phyloP scores from a whole-genome alignment of 2,329 filamentous ascomycete species.

The Sarocladium brachiariae region DNA sequence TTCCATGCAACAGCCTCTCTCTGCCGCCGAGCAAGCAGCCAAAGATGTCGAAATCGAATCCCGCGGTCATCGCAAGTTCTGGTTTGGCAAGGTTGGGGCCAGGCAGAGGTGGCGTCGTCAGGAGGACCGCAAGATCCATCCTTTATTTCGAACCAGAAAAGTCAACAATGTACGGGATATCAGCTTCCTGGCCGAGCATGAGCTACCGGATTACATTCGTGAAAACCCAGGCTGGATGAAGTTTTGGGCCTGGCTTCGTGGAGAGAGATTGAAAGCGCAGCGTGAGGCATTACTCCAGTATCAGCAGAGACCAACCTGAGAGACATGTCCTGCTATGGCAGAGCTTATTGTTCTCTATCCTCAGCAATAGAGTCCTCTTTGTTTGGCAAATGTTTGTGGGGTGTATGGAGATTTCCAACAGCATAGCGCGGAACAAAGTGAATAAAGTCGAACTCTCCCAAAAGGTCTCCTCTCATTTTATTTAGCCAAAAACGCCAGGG shows the following conservation, averaged over 20 bases:
- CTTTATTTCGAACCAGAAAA: conserved; percentile 19
- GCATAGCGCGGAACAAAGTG: too few relatives aligned
- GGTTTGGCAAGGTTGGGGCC: conserved; percentile 38
- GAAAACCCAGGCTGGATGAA: conserved; percentile 39
- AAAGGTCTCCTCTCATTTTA: too few relatives aligned
- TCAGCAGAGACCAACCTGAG: too few relatives aligned
- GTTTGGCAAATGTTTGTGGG: too few relatives aligned
- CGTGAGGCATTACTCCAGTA: background rate
- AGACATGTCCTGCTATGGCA: too few relatives aligned
- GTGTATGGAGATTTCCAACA: too few relatives aligned
- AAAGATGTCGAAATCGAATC: conserved; percentile 44
- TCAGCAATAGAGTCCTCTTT: too few relatives aligned
- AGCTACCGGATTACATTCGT: conserved; percentile 37
- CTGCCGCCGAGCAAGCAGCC: conserved; percentile 6
- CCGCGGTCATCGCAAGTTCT: conserved; percentile 42
- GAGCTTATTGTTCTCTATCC: too few relatives aligned
- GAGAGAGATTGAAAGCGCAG: conserved; percentile 12
- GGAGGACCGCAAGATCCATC: conserved; percentile 11
- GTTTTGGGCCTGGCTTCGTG: conserved; percentile 31
- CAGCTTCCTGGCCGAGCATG: conserved; percentile 28
- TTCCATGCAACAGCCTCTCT: conserved; percentile 30
- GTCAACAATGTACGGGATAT: conserved; percentile 27
- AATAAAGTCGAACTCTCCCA: too few relatives aligned
- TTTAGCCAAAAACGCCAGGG: too few relatives aligned
- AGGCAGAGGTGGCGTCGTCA: conserved; percentile 28